phyloP scores from a whole-genome alignment of 148 eudicot genomes.

The Polygonum aviculare region DNA sequence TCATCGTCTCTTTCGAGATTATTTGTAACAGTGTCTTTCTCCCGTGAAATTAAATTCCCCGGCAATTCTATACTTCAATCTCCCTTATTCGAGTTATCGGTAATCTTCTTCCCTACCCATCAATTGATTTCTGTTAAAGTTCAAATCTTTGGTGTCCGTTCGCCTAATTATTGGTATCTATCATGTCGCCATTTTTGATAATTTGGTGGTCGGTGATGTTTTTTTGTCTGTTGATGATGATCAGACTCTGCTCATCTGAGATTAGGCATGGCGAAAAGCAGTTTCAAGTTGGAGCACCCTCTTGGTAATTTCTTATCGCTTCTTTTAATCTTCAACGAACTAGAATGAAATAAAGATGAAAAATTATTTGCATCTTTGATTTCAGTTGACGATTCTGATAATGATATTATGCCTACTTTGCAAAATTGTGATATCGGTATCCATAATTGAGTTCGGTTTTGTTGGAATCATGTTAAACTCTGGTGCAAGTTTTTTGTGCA shows the following conservation, averaged over 20 bases:
- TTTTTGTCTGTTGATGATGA: neutral
- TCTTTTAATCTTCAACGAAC: neutral
- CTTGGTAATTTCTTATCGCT: conserved; percentile 20
- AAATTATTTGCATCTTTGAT: conserved; percentile 1
- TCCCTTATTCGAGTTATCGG: neutral
- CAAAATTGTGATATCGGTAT: neutral
- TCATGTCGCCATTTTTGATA: neutral
- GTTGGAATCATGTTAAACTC: neutral
- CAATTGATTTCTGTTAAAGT: neutral
- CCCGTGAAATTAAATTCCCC: neutral
- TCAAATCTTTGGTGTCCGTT: neutral
- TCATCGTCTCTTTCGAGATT: neutral
- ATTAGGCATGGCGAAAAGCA: conserved; percentile 24
- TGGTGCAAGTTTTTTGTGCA: neutral
- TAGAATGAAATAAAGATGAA: neutral
- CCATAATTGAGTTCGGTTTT: neutral
- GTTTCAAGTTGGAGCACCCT: conserved; percentile 34
- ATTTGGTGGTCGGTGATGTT: neutral
- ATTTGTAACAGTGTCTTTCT: neutral
- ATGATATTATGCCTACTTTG: conserved; percentile 5
- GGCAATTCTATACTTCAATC: neutral
- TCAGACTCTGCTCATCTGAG: neutral
- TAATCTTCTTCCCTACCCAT: neutral
- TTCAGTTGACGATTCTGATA: conserved; percentile 7
- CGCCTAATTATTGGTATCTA: neutral